phyloP scores from a whole-genome alignment of 2,329 filamentous ascomycete species.

The Exophiala aquamarina region DNA sequence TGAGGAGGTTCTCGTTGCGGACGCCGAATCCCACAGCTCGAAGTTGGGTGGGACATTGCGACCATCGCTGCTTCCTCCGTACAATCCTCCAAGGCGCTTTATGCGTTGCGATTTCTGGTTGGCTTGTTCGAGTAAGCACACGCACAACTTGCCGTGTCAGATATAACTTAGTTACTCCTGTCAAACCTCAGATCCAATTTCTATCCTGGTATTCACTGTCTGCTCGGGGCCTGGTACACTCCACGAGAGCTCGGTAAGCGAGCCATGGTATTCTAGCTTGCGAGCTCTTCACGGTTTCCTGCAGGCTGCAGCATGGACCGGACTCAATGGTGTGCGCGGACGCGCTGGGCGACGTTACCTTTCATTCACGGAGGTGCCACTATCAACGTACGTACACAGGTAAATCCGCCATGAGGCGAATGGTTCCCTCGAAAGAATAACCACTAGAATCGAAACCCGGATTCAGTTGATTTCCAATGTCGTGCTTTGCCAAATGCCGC shows the following conservation, averaged over 20 bases:
- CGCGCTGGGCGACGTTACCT: conserved; percentile 41
- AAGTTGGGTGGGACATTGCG: conserved; percentile 57
- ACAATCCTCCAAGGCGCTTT: conserved; percentile 31
- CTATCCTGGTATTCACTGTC: conserved; percentile 32
- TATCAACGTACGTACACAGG: conserved; percentile 31
- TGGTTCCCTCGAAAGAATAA: neutral
- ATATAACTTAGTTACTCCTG: neutral
- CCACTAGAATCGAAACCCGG: conserved; percentile 4
- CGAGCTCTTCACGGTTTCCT: conserved; percentile 54
- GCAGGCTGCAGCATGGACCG: conserved; percentile 55
- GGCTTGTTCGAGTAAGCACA: conserved; percentile 16
- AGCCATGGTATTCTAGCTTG: conserved; percentile 36
- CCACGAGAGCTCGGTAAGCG: conserved; percentile 38
- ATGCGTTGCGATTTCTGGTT: conserved; percentile 16
- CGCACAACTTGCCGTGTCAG: no score
- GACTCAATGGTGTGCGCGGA: conserved; percentile 51
- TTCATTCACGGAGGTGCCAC: conserved; percentile 41
- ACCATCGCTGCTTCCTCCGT: conserved; percentile 56
- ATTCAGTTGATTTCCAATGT: conserved; percentile 35
- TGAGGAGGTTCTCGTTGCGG: conserved; percentile 42
- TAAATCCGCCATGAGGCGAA: neutral
- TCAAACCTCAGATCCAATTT: conserved; percentile 1
- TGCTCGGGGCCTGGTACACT: conserved; percentile 30
- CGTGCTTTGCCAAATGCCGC: conserved; percentile 37
- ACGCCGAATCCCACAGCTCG: conserved; percentile 53